Base-by-base conservation (phyloP, 2,329 filamentous ascomycete species). In the Mycosphaerella sp. region DNA sequence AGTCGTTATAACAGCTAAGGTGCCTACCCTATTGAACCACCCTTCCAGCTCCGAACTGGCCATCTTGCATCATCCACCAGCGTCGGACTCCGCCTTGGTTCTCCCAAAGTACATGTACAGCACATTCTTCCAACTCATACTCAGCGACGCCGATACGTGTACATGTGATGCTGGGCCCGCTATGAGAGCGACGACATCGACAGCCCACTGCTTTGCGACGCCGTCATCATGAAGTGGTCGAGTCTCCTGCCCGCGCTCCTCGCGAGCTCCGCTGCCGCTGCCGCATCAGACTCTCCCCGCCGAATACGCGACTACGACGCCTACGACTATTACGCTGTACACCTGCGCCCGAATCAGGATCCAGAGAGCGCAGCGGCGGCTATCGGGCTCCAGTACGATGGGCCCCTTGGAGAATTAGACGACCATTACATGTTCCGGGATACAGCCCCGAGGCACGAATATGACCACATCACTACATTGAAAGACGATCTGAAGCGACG, bases 301-400 rank as follows among this genome's bases (percentile, higher is more conserved):
- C 49, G 49, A 21, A 59, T 52, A 46, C 59, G 65, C 37, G 60
- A 68, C 50, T 87, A 94, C 75, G 79, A 86, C 44, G 77, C 79
- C 35, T 82, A 89, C 70, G 91, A 98, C 70, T 97, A 95, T 73
- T 96, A 97, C 68, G 89, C 94, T 58, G 77, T 98, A 41, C 87
- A 96, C 59, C 79, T 98, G 64, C 80, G 85, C 53, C 73, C 79
- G 10, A 75, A 79, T 34, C 75, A 79, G 6, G 76, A 81, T 12
- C 89, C 89, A 13, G 71, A 79, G 18, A 76, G 85, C 36, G 76
- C 96, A 57, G 89, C 89, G 25, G 72, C 75, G 41, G 77, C 81
- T 17, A 74, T 98, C 7, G 89, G 87, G 16, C 75, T 95, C 42
- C 76, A 79, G 40, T 84, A 95, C 69, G 87, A 96, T 63, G 91